Evolutionary conservation across 2,329 filamentous ascomycete species (phyloP).

Genomic region (Aspergillus jensenii): DNA sequence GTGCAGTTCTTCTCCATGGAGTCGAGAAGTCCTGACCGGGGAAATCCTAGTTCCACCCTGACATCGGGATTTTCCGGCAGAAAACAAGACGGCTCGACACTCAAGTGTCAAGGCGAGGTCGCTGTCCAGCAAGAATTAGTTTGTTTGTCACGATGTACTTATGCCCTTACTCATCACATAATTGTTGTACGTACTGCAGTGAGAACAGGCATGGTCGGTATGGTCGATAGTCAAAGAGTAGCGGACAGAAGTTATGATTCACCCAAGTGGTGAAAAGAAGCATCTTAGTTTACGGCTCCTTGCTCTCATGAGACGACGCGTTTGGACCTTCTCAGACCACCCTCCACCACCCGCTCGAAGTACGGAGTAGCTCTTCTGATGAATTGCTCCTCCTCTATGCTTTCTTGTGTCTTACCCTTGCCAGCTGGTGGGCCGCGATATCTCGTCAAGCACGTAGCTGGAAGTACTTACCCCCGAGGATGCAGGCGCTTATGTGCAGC

Average conservation of each 20-base stretch:
- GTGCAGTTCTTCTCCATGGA: constrained; percentile 4
- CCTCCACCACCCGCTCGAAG: background rate
- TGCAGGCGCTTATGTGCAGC: background rate
- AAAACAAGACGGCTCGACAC: background rate
- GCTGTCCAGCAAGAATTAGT: background rate
- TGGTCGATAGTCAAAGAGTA: background rate
- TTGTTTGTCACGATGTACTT: too few species aligned
- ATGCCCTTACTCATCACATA: background rate
- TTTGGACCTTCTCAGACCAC: background rate
- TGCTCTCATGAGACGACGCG: background rate
- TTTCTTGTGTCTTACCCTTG: background rate
- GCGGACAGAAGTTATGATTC: background rate
- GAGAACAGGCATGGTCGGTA: background rate
- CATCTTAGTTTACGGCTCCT: too few species aligned
- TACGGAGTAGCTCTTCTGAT: background rate
- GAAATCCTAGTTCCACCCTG: constrained; percentile 14
- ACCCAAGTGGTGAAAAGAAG: background rate
- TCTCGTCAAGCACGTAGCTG: background rate
- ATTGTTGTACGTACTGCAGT: background rate
- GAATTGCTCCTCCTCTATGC: background rate
- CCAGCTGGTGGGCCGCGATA: constrained; percentile 1
- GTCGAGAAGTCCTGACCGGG: constrained; percentile 4
- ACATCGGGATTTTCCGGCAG: constrained; percentile 27
- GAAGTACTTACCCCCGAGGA: background rate
- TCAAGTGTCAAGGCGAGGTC: background rate